A percentile compares a stretch with the other conserved stretches of the same genome.
phyloP scores from a whole-genome alignment of 2,329 filamentous ascomycete species.

The Fusarium mexicanum region DNA sequence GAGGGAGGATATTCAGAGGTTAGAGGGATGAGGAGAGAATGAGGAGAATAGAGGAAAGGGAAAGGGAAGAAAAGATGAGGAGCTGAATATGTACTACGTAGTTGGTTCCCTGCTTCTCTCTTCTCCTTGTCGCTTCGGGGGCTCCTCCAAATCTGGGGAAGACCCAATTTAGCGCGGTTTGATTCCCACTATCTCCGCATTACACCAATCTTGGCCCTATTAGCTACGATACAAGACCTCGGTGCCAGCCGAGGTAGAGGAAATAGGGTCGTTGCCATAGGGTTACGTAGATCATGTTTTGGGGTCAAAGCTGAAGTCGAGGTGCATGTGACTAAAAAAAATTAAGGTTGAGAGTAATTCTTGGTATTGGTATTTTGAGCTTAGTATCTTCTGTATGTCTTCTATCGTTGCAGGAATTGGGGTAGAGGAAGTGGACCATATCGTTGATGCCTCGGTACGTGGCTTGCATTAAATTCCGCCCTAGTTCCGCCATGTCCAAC shows the following conservation, averaged over 20 bases:
- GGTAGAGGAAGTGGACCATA: background rate
- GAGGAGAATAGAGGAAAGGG: background rate
- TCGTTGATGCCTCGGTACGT: background rate
- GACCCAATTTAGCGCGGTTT: constrained; percentile 17
- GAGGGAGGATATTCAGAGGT: background rate
- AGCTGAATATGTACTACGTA: constrained; percentile 23
- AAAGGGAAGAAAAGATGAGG: background rate
- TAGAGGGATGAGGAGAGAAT: background rate
- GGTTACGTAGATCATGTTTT: background rate
- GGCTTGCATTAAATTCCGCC: background rate
- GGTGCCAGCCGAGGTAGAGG: background rate
- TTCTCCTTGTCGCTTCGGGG: background rate
- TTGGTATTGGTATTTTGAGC: background rate
- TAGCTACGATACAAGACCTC: background rate
- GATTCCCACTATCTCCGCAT: constrained; percentile 23
- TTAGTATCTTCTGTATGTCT: background rate
- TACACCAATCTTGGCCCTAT: constrained; percentile 4
- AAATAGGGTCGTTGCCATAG: background rate
- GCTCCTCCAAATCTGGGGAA: constrained; percentile 24
- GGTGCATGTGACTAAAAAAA: background rate
- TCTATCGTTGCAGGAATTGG: background rate
- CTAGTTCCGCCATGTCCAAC: background rate
- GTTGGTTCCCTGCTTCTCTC: background rate
- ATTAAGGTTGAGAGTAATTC: background rate
- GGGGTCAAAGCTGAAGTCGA: background rate